phyloP scores from a whole-genome alignment of 73 alveolate genomes.

The Tetrahymena elliotti region DNA sequence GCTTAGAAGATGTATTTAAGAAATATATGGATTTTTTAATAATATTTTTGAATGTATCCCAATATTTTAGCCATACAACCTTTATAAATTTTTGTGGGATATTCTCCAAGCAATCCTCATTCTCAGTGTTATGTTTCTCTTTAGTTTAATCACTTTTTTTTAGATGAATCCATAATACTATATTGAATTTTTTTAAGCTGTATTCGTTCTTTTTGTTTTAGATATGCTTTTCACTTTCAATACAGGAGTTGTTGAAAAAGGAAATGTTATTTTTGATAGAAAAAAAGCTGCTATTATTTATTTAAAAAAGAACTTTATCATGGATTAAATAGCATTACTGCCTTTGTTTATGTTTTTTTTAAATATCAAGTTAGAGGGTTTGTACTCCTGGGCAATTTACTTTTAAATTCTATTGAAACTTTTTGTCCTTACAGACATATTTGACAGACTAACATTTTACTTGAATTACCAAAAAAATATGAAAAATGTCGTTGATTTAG shows the following conservation, averaged over 20 bases:
- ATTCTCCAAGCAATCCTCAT: not conserved
- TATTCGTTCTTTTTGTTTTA: not conserved
- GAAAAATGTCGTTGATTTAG: not conserved
- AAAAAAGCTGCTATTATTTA: not conserved
- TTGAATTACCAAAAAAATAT: not conserved
- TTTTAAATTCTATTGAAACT: not conserved
- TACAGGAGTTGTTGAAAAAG: not conserved
- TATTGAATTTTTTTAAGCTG: not conserved
- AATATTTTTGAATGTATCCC: not conserved
- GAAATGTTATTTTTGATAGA: not conserved
- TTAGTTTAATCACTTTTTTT: not conserved
- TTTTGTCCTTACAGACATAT: not conserved
- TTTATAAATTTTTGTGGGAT: not conserved
- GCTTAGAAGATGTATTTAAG: not conserved
- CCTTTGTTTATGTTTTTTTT: not conserved
- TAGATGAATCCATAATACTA: not conserved
- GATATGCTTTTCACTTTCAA: not conserved
- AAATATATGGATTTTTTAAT: no score
- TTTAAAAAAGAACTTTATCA: no score
- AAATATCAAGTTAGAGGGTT: no score
- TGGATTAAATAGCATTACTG: not conserved
- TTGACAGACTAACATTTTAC: not conserved
- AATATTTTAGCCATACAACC: not conserved
- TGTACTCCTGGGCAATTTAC: not conserved
- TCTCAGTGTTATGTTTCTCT: not conserved